Base-by-base conservation (phyloP, 345 rosid species). In the Brassica incana region DNA sequence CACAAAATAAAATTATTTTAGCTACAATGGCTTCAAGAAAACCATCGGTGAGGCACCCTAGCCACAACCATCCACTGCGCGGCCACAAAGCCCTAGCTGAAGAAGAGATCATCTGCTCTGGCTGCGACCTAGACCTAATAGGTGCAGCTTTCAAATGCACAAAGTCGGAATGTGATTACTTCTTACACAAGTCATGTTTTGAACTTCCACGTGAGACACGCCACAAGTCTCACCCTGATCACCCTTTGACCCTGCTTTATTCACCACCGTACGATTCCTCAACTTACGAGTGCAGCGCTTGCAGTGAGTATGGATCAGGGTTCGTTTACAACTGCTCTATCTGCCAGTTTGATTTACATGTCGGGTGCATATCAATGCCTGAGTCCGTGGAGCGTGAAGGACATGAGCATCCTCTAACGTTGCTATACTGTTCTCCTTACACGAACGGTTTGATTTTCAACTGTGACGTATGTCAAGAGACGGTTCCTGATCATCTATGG, bases 161-260 rank as follows among this genome's bases (percentile, higher is more conserved):
- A 58, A 80, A 76, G 18, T 80, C 83, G 1, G 83, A 80, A 10
- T 80, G 80, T 0, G 80, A 75, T 75, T 80, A 75, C 76, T 74
- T 69, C 67, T 75, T 75, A 18, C 76, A 80, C 72, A 80, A 80
- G 73, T 71, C 83, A 58, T 80, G 83, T 80, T 76, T 80, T 6
- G 83, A 80, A 0, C 83, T 80, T 64, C 83, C 80, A 0, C 80
- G 73, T 18, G 69, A 75, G 32, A 70, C 0, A 3, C 72, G 15
- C 65, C 83, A 75, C 73, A 80, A 70, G 56, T 7, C 83, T 80
- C 83, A 80, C 40, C 79, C 76, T 0, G 32, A 75, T 14, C 77
- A 80, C n/a, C 80, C 83, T 56, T 48, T 80, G 38, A 80, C 72
- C 40, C 10, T 80, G 0, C 62, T 80, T 10, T 71, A 65, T 65